A percentile compares a stretch with the other conserved stretches of the same genome.
phyloP scores from a whole-genome alignment of 2,329 filamentous ascomycete genomes.

The Venturia nashicola region DNA sequence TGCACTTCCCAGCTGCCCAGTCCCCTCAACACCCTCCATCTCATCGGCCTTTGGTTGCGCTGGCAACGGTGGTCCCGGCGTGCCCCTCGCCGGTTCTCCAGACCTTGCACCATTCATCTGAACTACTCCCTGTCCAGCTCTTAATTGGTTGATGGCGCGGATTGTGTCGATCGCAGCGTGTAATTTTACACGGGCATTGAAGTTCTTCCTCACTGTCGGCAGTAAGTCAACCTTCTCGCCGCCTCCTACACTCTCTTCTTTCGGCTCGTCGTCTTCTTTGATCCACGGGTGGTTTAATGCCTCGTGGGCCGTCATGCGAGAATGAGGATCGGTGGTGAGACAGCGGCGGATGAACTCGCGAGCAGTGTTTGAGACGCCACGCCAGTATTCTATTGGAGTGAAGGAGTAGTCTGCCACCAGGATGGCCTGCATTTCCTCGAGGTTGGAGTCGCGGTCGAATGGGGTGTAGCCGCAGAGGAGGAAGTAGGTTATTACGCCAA shows the following conservation, averaged over 20 bases:
- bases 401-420: slow-evolving; percentile 94
- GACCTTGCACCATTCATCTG: slow-evolving; percentile 48
- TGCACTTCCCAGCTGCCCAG: slow-evolving; percentile 9
- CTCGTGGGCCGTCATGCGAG: slow-evolving; percentile 84
- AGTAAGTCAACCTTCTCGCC: slow-evolving; percentile 42
- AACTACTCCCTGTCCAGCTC: slow-evolving; percentile 44
- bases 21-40: slow-evolving; percentile 14
- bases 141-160: slow-evolving; percentile 53
- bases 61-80: slow-evolving; percentile 7
- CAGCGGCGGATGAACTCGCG: slow-evolving; percentile 89
- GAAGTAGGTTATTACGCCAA: slow-evolving; percentile 98
- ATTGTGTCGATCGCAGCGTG: slow-evolving; percentile 59
- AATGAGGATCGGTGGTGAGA: slow-evolving; percentile 75
- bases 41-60: slow-evolving; percentile 16
- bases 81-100: slow-evolving; percentile 33
- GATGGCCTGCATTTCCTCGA: slow-evolving; percentile 99
- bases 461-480: slow-evolving; percentile 95
- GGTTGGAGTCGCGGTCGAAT: slow-evolving; percentile 92
- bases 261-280: slow-evolving; percentile 36
- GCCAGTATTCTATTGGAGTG: slow-evolving; percentile 91
- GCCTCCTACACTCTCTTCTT: slow-evolving; percentile 23
- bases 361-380: slow-evolving; percentile 69
- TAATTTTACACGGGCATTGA: slow-evolving; percentile 52
- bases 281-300: slow-evolving; percentile 55
- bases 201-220: slow-evolving; percentile 58